Percentiles rank a stretch among this genome's conserved stretches.
phyloP scores from a whole-genome alignment of 78 protist genomes.

The Dictyostelium brefeldianum region DNA sequence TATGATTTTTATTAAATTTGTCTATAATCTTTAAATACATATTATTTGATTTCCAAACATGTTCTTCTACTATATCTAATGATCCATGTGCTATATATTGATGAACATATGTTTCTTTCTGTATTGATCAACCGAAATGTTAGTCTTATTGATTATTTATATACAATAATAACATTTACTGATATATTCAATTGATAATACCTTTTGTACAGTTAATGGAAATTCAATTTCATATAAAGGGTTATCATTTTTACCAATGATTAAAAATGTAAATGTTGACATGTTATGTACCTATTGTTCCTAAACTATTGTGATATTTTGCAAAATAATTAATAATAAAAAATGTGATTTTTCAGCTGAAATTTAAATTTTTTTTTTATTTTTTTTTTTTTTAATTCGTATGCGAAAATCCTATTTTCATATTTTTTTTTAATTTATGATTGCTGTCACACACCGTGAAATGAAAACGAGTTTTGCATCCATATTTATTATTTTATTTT shows the following conservation, averaged over 20 bases:
- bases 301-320: not conserved
- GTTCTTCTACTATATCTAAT: slow-evolving; percentile 69
- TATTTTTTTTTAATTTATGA: not conserved
- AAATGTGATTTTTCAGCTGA: not conserved
- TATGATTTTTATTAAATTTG: slow-evolving; percentile 50
- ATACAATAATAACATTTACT: not conserved
- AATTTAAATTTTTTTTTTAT: not conserved
- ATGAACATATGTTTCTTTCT: slow-evolving; percentile 14
- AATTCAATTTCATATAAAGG: slow-evolving; percentile 67
- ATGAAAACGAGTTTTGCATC: not conserved
- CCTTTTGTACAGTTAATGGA: slow-evolving; percentile 30
- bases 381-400: not conserved
- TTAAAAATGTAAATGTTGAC: slow-evolving; percentile 48
- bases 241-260: slow-evolving; percentile 73
- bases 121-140: too few relatives aligned
- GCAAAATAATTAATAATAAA: not conserved
- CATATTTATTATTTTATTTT: slow-evolving; percentile 29
- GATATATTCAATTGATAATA: not conserved
- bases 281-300: not conserved
- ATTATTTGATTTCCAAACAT: slow-evolving; percentile 63
- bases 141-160: not conserved
- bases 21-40: slow-evolving; percentile 66
- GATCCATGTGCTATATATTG: slow-evolving; percentile 73
- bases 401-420: not conserved
- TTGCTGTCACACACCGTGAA: too few relatives aligned